These are phyloP conservation scores for Wickerhamiella azyma DNA, from an alignment of 805 yeast genomes.

Conservation along the genomic window DNA sequence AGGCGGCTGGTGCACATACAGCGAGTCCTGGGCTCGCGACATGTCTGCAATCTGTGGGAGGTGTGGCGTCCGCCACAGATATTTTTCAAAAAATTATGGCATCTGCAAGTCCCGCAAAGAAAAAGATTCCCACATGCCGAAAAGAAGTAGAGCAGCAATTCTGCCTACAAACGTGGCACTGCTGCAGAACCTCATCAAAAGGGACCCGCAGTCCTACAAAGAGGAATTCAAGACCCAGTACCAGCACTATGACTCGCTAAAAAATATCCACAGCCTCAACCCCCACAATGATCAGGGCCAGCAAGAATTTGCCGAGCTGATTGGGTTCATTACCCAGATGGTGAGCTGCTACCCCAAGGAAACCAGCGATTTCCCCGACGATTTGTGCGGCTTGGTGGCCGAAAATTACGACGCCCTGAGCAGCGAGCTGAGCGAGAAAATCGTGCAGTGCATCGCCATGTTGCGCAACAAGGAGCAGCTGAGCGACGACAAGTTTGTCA, in stretches of 20 bases:
- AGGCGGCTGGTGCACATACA: background rate
- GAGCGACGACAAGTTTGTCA: conserved; percentile 65
- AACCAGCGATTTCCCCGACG: conserved; percentile 72
- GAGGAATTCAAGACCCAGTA: conserved; percentile 91
- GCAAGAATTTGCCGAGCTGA: conserved; percentile 64
- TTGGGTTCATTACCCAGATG: conserved; percentile 87
- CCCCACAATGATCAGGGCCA: conserved; percentile 47
- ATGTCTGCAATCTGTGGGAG: background rate
- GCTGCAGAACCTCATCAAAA: conserved; percentile 78
- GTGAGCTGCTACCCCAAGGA: conserved; percentile 82
- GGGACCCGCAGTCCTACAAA: conserved; percentile 87
- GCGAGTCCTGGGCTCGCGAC: background rate
- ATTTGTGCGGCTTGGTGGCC: conserved; percentile 50
- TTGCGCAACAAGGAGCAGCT: conserved; percentile 74
- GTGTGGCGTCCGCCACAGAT: background rate
- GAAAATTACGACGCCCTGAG: conserved; percentile 70
- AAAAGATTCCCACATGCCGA: conserved; percentile 46
- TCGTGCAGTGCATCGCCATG: conserved; percentile 80
- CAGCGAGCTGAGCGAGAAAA: conserved; percentile 81
- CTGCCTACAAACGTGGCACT: conserved; percentile 85
- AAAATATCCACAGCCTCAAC: conserved; percentile 73
- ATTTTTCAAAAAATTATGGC: background rate
- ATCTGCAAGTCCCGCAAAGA: background rate
- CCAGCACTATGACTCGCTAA: conserved; percentile 77
- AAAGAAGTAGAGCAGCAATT: conserved; percentile 80